Evolutionary conservation across 148 eudicot species (phyloP).

Genomic region (Vaccinium vitisidaea): DNA sequence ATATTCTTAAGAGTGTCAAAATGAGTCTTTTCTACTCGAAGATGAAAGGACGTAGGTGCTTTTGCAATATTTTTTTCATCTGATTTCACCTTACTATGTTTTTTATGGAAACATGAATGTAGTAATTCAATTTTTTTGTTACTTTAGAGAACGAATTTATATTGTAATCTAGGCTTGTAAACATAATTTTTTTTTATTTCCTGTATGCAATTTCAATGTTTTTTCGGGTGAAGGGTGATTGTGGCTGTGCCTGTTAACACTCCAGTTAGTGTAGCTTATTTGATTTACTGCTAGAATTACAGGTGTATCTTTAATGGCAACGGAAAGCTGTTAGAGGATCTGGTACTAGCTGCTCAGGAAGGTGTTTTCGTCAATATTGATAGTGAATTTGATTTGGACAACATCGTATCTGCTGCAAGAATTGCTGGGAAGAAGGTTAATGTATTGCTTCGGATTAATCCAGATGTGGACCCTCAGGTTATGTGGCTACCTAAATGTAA

Average conservation of each 20-base stretch:
- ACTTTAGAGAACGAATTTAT: not conserved
- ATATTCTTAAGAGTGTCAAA: not conserved
- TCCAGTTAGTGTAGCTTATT: not conserved
- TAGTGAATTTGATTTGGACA: slow-evolving; percentile 91
- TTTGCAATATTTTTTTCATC: not conserved
- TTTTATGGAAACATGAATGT: not conserved
- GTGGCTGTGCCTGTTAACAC: not conserved
- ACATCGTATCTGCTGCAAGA: slow-evolving; percentile 88
- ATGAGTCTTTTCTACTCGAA: not conserved
- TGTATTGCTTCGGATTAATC: slow-evolving; percentile 92
- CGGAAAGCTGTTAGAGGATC: slow-evolving; percentile 81
- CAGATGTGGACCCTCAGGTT: slow-evolving; percentile 99
- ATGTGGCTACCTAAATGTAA: not conserved
- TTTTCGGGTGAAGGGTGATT: not conserved
- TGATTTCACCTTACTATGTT: not conserved
- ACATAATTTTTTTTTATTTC: not conserved
- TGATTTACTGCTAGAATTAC: slow-evolving; percentile 4
- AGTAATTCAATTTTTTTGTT: not conserved
- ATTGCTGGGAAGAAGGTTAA: slow-evolving; percentile 83
- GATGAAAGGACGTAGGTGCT: not conserved
- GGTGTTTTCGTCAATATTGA: slow-evolving; percentile 89
- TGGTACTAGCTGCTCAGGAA: slow-evolving; percentile 81
- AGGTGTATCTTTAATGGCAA: slow-evolving; percentile 95
- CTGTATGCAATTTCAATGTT: not conserved
- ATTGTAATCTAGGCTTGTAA: not conserved